These are phyloP conservation scores for Puccinia brachypodii DNA, from an alignment of 1,284 basidiomycete species.

Conservation along the genomic window DNA sequence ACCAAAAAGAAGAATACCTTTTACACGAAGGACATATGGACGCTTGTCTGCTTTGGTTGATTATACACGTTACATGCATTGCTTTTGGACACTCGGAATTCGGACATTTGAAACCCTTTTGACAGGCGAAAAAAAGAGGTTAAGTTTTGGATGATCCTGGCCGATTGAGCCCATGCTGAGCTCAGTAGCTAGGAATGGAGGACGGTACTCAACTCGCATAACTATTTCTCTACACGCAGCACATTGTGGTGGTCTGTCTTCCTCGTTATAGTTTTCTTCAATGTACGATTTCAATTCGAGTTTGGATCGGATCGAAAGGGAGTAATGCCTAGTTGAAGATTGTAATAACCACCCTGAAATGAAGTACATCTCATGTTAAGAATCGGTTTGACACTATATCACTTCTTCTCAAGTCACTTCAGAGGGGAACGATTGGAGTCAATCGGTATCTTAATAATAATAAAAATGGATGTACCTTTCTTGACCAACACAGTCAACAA, in stretches of 20 bases:
- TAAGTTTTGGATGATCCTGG: no score
- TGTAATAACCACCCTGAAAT: constrained; percentile 27
- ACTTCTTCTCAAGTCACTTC: background rate
- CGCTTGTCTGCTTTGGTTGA: constrained; percentile 21
- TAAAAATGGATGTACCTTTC: constrained; percentile 6
- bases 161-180: background rate
- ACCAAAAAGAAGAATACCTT: background rate
- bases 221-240: constrained; percentile 26
- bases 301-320: constrained; percentile 25
- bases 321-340: constrained; percentile 4
- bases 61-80: constrained; percentile 25
- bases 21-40: constrained; percentile 17
- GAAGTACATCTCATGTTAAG: background rate
- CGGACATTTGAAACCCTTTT: constrained; percentile 31
- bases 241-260: constrained; percentile 33
- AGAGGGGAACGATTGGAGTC: background rate
- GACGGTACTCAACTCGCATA: constrained; percentile 32
- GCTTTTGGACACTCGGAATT: constrained; percentile 26
- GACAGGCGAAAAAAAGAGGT: background rate
- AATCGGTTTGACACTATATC: background rate
- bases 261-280: constrained; percentile 25
- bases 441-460: no score
- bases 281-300: constrained; percentile 36
- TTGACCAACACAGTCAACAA: constrained; percentile 1
- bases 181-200: background rate